phyloP scores from a whole-genome alignment of 1,284 basidiomycete genomes.

The Melampsora abietis-canadensis region DNA sequence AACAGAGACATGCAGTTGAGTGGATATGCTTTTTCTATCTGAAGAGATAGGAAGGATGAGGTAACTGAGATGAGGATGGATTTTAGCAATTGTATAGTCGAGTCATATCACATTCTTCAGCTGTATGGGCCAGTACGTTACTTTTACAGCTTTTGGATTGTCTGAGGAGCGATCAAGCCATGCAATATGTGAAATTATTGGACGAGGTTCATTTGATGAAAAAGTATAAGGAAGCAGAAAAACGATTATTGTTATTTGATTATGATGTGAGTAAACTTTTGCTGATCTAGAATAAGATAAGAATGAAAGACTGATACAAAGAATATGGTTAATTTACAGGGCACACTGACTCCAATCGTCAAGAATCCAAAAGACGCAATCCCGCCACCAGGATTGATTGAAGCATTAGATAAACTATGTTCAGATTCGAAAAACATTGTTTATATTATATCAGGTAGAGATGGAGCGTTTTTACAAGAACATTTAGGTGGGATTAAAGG shows the following conservation, averaged over 20 bases:
- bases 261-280: conserved; percentile 69
- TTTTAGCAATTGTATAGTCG: conserved; percentile 65
- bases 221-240: conserved; percentile 70
- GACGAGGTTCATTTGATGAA: conserved; percentile 64
- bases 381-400: conserved; percentile 72
- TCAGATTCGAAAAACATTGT: conserved; percentile 82
- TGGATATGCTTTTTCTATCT: not conserved
- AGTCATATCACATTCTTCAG: conserved; percentile 88
- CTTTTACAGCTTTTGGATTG: conserved; percentile 82
- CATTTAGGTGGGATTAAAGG: conserved; percentile 80
- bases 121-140: conserved; percentile 90
- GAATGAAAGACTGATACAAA: not conserved
- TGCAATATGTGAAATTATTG: conserved; percentile 80
- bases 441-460: conserved; percentile 97
- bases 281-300: no score
- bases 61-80: not conserved
- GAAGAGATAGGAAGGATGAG: not conserved
- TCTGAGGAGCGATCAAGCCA: conserved; percentile 74
- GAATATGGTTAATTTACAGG: conserved; percentile 57
- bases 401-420: conserved; percentile 69
- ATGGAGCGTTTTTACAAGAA: conserved; percentile 82
- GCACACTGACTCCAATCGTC: conserved; percentile 94
- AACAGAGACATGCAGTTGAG: conserved; percentile 64
- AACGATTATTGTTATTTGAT: conserved; percentile 89
- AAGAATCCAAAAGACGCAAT: conserved; percentile 84